Conservation (phyloP, 2,329 filamentous ascomycete species). For the Sporothrix phasma region DNA sequence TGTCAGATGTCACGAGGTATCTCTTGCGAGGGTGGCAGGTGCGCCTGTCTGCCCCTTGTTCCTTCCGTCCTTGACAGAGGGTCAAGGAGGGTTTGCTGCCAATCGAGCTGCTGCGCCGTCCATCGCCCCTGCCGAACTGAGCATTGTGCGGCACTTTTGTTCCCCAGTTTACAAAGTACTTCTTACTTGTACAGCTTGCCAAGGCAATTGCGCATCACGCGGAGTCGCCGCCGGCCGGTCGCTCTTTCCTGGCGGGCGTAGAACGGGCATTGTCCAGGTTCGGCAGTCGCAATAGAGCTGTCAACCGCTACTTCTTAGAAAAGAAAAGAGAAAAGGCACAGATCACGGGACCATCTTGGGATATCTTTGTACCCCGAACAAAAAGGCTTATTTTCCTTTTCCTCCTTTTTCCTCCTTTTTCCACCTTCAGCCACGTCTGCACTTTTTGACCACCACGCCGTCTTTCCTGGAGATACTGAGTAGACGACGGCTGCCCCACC, state of each 20-base stretch:
- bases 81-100: too few relatives aligned
- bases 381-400: background rate
- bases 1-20: background rate
- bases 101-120: too few relatives aligned
- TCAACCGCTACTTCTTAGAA: too few relatives aligned
- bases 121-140: background rate
- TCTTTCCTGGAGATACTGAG: background rate
- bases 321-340: background rate
- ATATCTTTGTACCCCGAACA: too few relatives aligned
- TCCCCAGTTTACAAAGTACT: too few relatives aligned
- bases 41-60: background rate
- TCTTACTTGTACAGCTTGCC: too few relatives aligned
- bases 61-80: background rate
- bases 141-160: background rate
- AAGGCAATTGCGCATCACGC: background rate
- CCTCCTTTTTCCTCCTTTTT: background rate
- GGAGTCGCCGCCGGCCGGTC: background rate
- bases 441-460: background rate
- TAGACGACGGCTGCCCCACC: background rate
- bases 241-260: background rate
- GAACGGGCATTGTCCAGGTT: background rate
- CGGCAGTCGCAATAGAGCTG: background rate
- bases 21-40: background rate
- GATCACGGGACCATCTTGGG: too few relatives aligned
- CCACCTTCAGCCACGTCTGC: background rate